These are phyloP conservation scores for Chalara sp. DNA, from an alignment of 2,329 filamentous ascomycete genomes.

Conservation along the genomic window DNA sequence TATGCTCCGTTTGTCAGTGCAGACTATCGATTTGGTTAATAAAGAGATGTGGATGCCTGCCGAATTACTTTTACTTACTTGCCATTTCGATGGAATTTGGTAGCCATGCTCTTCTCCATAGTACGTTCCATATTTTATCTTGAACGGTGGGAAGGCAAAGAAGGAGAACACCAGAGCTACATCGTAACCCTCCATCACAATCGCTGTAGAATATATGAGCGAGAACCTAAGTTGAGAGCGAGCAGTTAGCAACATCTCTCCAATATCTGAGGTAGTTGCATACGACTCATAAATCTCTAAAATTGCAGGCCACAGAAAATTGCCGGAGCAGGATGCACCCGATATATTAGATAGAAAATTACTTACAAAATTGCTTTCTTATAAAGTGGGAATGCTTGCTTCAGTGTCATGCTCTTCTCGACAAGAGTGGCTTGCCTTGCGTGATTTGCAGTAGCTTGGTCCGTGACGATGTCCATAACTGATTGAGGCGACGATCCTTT, in stretches of 20 bases:
- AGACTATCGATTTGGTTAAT: conserved; percentile 4
- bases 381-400: conserved; percentile 6
- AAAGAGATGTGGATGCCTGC: too few species aligned
- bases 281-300: too few species aligned
- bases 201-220: conserved; percentile 28
- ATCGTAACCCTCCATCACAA: conserved; percentile 36
- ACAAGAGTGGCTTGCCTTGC: conserved; percentile 9
- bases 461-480: too few species aligned
- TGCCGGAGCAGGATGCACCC: too few species aligned
- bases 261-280: too few species aligned
- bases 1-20: conserved; percentile 33
- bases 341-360: not conserved
- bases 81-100: conserved; percentile 12
- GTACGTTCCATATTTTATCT: conserved; percentile 22
- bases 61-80: not conserved
- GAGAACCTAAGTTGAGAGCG: conserved; percentile 22
- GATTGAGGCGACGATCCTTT: too few species aligned
- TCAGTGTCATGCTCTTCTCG: conserved; percentile 13
- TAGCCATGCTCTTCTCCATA: conserved; percentile 16
- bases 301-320: too few species aligned
- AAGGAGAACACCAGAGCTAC: conserved; percentile 28
- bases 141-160: conserved; percentile 26
- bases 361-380: conserved; percentile 7
- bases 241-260: too few species aligned
- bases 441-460: not conserved